Evolutionary conservation across 208 protist genomes (phyloP).

Genomic region (Trichomonas vaginalis): DNA sequence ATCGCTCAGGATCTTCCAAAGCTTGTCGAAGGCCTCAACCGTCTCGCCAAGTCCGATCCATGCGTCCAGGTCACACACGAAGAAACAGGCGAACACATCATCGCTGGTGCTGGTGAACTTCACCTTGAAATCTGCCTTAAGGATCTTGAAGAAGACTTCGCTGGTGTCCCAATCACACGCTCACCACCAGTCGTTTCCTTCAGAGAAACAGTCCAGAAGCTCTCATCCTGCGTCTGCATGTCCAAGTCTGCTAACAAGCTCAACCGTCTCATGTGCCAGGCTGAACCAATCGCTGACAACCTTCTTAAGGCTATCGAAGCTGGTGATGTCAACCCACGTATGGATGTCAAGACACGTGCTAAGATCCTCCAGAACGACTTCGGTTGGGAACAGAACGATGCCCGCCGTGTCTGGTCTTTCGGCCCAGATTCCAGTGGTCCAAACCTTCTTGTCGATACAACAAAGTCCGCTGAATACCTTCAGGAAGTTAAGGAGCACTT

Average conservation of each 20-base stretch:
- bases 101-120: slow-evolving; percentile 94
- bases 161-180: slow-evolving; percentile 66
- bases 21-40: slow-evolving; percentile 55
- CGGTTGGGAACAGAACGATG: slow-evolving; percentile 47
- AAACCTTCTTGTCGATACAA: slow-evolving; percentile 86
- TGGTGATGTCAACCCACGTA: slow-evolving; percentile 51
- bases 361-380: slow-evolving; percentile 39
- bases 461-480: slow-evolving; percentile 90
- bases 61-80: slow-evolving; percentile 50
- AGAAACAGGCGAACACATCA: slow-evolving; percentile 89
- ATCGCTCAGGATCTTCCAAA: slow-evolving; percentile 70
- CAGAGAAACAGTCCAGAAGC: slow-evolving; percentile 80
- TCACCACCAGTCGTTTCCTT: slow-evolving; percentile 90
- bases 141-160: slow-evolving; percentile 88
- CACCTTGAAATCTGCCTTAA: slow-evolving; percentile 98
- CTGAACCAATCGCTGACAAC: slow-evolving; percentile 63
- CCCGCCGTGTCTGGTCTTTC: slow-evolving; percentile 92
- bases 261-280: slow-evolving; percentile 82
- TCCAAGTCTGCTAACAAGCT: slow-evolving; percentile 91
- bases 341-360: slow-evolving; percentile 66
- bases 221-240: slow-evolving; percentile 47
- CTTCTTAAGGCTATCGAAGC: slow-evolving; percentile 68
- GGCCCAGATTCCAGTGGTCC: slow-evolving; percentile 75
- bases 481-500: slow-evolving; percentile 90
- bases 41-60: slow-evolving; percentile 54